Base-by-base conservation (phyloP, 23 red algal genomes). In the Gracilariopsis chorda region DNA sequence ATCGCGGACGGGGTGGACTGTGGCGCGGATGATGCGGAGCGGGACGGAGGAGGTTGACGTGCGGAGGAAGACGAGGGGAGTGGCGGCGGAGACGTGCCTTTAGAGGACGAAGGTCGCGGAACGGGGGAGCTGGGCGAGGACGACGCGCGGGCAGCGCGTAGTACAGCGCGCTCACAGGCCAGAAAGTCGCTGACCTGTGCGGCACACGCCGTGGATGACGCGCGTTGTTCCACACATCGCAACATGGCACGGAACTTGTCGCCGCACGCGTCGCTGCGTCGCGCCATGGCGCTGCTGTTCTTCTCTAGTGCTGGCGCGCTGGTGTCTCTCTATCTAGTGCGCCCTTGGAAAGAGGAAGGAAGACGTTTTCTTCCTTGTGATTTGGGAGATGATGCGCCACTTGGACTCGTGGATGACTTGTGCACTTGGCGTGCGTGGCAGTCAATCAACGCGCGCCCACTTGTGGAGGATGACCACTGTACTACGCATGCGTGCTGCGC, bases 241-340 rank as follows among this genome's bases (percentile, higher is more conserved):
- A 87, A 51, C 82, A 87, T 87, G 62, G 82, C 64, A 43, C 64
- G 82, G 65, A 87, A 87, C 59, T 87, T 87, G 48, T 36, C 64
- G 44, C 82, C 82, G 82, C 82, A 87, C 67, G 17, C 67, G 37
- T 19, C 37, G 39, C 39, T 42, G 67, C 47, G 39, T 19, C 55
- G 7, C n/a, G 60, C 60, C 60, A 65, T 65, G 3, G 60, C 16
- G 28, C 6, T n/a, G 19, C 55, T 59, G 55, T 25, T n/a, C 7
- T 59, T 59, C 7, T n/a, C n/a, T n/a, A n/a, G n/a, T n/a, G n/a
- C n/a, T n/a, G n/a, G n/a, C n/a, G n/a, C n/a, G n/a, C n/a, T n/a
- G n/a, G n/a, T n/a, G n/a, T n/a, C n/a, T n/a, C n/a, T n/a, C n/a
- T n/a, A n/a, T n/a, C n/a, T n/a, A n/a, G n/a, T n/a, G n/a, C n/a